Base-by-base conservation (phyloP, 148 eudicot genomes). In the Fagopyrum esculentum region DNA sequence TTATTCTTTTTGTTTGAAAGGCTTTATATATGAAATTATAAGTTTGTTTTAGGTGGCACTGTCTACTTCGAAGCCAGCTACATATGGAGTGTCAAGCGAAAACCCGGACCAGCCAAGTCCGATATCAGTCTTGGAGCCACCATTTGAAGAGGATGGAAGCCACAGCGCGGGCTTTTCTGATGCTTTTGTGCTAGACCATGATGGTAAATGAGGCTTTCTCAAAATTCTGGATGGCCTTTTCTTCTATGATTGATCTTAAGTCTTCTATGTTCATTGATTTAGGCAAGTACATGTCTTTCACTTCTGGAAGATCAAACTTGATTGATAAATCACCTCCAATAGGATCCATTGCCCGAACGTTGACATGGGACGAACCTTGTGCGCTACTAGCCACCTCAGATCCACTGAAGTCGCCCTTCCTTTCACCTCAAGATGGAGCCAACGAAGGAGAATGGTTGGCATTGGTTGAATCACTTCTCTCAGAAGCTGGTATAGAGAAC, bases 101-200 rank as follows among this genome's bases (percentile, higher is more conserved):
- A 89, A 86, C 80, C 96, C 83, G 82, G 96, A 89, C 75, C 94
- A 96, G 72, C 99, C 99, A 10, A 96, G 99, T 79, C 99, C 99
- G 35, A 81, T 89, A 77, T 96, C 98, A 47, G 97, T 92, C 51
- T 79, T 96, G 46, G 93, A 89, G 78, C 84, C 84, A 45, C 84
- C 84, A 7, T 90, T 86, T 77, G 97, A 89, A 66, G 92, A 89
- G 77, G 89, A 90, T 52, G 91, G 85, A 54, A 80, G 79, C 80
- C 72, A 78, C 68, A 47, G 82, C n/a, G 73, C 80, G 12, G 69
- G 79, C 48, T 83, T 80, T 75, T 83, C 85, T 56, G 77, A 77
- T 47, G 75, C 75, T 81, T 48, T 66, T 12, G 81, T 77, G 76
- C 75, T 84, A 22, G 83, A 85, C 77, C 79, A 72, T 1, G 81